A percentile compares a stretch with the other conserved stretches of the same genome.
Evolutionary conservation across 2,329 filamentous ascomycete species (phyloP).

Genomic region (Alternaria alternata): DNA sequence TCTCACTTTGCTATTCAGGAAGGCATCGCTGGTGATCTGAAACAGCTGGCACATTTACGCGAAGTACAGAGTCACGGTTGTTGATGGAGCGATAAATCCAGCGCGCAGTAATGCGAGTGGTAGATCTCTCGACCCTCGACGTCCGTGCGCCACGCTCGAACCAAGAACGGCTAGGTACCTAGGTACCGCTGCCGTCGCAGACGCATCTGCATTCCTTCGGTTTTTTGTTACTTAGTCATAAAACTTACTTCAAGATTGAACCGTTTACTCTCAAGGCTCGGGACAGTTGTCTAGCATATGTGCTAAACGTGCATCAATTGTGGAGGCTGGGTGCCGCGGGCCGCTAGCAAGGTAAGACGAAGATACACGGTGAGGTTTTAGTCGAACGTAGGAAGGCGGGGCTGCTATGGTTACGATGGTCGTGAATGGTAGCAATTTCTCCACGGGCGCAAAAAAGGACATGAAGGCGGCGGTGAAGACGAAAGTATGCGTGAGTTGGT

Average conservation of each 20-base stretch:
- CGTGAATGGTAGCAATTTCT: not conserved
- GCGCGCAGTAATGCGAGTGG: not conserved
- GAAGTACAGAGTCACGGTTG: not conserved
- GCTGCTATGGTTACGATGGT: not conserved
- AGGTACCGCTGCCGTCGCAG: not conserved
- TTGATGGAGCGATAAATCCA: not conserved
- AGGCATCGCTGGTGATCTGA: not conserved
- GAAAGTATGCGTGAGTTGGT: not conserved
- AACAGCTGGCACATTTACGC: not conserved
- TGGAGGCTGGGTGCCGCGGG: not conserved
- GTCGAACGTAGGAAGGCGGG: constrained; percentile 3
- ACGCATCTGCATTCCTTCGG: not conserved
- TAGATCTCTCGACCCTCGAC: not conserved
- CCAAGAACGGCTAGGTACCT: not conserved
- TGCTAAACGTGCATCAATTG: not conserved
- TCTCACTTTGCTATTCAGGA: not conserved
- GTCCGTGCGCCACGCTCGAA: not conserved
- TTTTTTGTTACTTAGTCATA: constrained; percentile 1
- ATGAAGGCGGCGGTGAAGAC: not conserved
- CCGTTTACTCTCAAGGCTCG: not conserved
- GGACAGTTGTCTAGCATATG: not conserved
- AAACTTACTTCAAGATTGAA: not conserved
- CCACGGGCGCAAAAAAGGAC: not conserved
- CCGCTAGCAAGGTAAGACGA: not conserved
- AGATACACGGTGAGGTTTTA: not conserved